Evolutionary conservation across 192 early-diverging fungal species (phyloP), one percentile per base, ranked within the genome.

Genomic region (Paraglomus brasilianum): DNA sequence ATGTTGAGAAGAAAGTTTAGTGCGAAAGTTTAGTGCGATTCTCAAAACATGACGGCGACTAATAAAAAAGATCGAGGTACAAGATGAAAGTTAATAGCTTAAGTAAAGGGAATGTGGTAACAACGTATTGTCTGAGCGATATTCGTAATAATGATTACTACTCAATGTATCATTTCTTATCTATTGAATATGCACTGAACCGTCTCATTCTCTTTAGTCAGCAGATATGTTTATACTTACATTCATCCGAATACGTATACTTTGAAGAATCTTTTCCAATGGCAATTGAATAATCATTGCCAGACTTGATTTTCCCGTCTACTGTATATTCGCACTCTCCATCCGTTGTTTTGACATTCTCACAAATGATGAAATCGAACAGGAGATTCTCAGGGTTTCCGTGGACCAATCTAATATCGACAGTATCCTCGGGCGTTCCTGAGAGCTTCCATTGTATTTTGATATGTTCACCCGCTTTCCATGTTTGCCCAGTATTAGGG

Each of bases 231-330:
- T 30, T 17, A 17, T 6, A 56, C 19, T 64, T 47, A 64, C 61
- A 64, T 1, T 64, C 45, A 21, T 22, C 21, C 7, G 61, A 64
- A 47, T 46, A 64, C 24, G 44, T 46, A 64, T 24, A 46, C 21
- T 64, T n/a, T 21, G 8, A 14, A 47, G 8, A 14, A 47, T 56
- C 21, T 17, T 56, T 56, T 56, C 43, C 61, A 21, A 64, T 8
- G 5, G 14, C 15, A 64, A 64, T 64, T 15, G 61, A 42, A 47
- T 64, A 64, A 64, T 64, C 40, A 22, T 48, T 47, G 19, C 45
- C 61, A 14, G 61, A 64, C 13, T 15, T 15, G 21, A 64, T 64
- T 48, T 47, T 22, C 13, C 15, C 21, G 15, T 15, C 43, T 14
- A 64, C 44, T 15, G 14, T 47, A 7, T 44, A 46, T 13, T 21